Conservation (phyloP, 2,329 filamentous ascomycete genomes). For the Botrytis hyacinthi region DNA sequence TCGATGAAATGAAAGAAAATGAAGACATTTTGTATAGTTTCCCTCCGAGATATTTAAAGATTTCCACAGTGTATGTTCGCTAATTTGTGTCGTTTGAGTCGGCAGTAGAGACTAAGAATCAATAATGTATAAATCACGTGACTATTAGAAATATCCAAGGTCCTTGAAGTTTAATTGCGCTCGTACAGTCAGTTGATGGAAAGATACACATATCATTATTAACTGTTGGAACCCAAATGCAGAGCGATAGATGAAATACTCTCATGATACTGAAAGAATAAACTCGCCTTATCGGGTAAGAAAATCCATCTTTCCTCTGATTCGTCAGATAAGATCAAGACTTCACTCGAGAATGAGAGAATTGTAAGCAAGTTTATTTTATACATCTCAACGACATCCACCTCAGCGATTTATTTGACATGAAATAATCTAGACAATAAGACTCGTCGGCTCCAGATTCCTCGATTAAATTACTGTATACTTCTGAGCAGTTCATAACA, state of each 20-base stretch:
- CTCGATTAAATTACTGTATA: neutral
- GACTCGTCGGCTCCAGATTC: neutral
- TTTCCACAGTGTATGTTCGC: neutral
- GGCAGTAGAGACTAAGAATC: neutral
- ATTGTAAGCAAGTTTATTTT: neutral
- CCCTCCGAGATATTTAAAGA: no score
- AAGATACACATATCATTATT: neutral
- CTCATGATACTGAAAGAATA: neutral
- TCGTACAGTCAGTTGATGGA: neutral
- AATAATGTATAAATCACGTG: neutral
- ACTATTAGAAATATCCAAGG: neutral
- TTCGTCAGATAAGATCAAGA: conserved; percentile 10
- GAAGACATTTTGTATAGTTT: neutral
- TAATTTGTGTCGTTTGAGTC: neutral
- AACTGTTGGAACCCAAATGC: neutral
- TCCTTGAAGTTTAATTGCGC: no score
- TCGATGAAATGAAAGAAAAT: neutral
- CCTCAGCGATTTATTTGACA: neutral
- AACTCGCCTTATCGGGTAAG: neutral
- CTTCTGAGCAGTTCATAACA: neutral
- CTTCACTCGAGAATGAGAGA: neutral
- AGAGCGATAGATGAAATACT: no score
- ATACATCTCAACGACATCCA: neutral
- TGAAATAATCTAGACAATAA: neutral
- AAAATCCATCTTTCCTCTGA: neutral